phyloP scores from a whole-genome alignment of 208 protist species.

The Endotrypanum monterogeii region DNA sequence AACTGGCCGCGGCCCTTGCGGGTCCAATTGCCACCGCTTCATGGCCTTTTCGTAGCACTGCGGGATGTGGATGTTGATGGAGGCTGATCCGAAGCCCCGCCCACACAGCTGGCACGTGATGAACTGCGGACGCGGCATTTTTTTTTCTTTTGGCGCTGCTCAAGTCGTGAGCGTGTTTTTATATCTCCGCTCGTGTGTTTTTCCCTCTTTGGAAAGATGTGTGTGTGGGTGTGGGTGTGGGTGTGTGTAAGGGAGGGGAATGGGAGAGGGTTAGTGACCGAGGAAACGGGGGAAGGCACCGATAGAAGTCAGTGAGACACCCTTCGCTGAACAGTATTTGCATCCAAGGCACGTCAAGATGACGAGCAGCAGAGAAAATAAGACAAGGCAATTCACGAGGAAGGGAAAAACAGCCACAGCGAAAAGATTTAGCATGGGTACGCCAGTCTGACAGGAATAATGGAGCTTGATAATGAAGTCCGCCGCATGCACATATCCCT shows the following conservation, averaged over 20 bases:
- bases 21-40: conserved; percentile 81
- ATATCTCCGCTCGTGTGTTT: not conserved
- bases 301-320: not conserved
- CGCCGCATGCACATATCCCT: not conserved
- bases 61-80: conserved; percentile 85
- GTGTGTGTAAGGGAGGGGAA: too few relatives aligned
- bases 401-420: not conserved
- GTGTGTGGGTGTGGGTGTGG: too few relatives aligned
- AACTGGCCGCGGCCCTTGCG: conserved; percentile 70
- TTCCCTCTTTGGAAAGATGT: not conserved
- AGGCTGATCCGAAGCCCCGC: conserved; percentile 80
- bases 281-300: too few relatives aligned
- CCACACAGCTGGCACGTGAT: conserved; percentile 79
- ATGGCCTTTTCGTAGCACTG: conserved; percentile 91
- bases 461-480: not conserved
- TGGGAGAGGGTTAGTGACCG: too few relatives aligned
- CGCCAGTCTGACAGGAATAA: not conserved
- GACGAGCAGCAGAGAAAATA: not conserved
- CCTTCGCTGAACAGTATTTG: not conserved
- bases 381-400: not conserved
- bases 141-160: conserved; percentile 22
- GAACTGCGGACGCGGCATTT: conserved; percentile 77
- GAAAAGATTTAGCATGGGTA: not conserved
- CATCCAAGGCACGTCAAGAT: not conserved
- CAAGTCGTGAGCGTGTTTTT: not conserved